Evolutionary conservation across 2,329 filamentous ascomycete species (phyloP), one percentile per base, ranked within the genome.

Genomic region (Sodiomyces alkalinus): DNA sequence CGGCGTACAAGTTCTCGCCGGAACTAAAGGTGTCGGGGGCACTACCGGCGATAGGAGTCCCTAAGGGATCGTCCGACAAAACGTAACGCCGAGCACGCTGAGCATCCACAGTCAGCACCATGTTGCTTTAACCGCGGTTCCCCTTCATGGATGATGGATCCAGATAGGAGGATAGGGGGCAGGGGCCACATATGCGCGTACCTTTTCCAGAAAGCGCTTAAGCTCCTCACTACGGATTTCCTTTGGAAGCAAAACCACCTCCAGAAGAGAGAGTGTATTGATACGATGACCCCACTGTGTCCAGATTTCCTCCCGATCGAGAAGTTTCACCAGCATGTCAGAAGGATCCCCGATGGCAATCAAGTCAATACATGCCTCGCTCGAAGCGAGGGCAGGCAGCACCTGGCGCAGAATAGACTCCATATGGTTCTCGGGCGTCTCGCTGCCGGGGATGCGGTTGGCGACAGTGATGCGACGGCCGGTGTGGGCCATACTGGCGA

Each of bases 341-440:
- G 72, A 74, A 4, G 73, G 74, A 30, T 79, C 71, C 2, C 77
- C 73, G 11, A 90, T 55, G 1, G 68, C 80, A 26, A 93, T 60
- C 18, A 93, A 46, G 43, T 85, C 74, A 13, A 92, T 44, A 24
- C 60, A 62, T 0, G 72, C 69, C 1, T 61, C 48, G 1, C 53
- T 31, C 0, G 53, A 43, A 1, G 68, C 52, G 5, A 73, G 35
- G 7, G 54, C 48, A 0, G 52, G 52, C 4, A 90, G 42, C 1
- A 86, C 59, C 4, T 67, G 45, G 16, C 75, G 58, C 36, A 93
- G 79, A 1, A 90, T 56, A 26, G 67, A 73, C 17, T 52, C 45
- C 16, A 87, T 57, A 44, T 94, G 86, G 29, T 70, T 60, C 17
- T 51, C 44, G 11, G 65, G 51, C 16, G 47, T 60, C 7, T 57